Evolutionary conservation across 2,329 filamentous ascomycete genomes (phyloP), one percentile per base, ranked within the genome.

Genomic region (Alternaria brassicae): DNA sequence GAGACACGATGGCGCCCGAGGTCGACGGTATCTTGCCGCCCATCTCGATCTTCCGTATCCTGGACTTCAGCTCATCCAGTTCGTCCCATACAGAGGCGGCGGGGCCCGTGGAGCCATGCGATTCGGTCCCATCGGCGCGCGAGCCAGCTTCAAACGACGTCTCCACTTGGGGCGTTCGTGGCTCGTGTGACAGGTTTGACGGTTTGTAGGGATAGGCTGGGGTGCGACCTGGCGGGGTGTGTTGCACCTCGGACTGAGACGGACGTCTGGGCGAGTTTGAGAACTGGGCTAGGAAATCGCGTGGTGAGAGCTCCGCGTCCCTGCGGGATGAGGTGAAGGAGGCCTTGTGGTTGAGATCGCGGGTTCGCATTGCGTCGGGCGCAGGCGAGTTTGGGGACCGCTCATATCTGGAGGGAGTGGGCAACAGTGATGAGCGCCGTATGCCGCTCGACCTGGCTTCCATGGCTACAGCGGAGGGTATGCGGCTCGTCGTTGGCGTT

Each of bases 61-160:
- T 88, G 39, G 92, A 95, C 77, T 98, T 98, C 45, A 99, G 81
- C 65, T 98, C 95, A 69, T 98, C 95, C 27, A 99, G 81, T 78
- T 99, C 95, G 74, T 98, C 95, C 95, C 95, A 99, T 3, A 99
- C 92, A 0, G 93, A 97, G 2, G 93, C 96, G 12, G 93, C 92
- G 1, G 92, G 92, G 1, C 90, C 93, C 0, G 92, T 95, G 0
- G 95, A 98, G 28, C 90, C 85, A 32, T 91, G 94, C 0, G 95
- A 98, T 70, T 95, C 92, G 0, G 92, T 93, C 23, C 71, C 75
- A 23, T 77, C 75, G 9, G 70, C 68, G 13, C 71, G 71, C 17
- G 75, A 76, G 3, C 64, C 64, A 9, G 63, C 61, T 47, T 76
- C 72, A n/a, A 65, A 68, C 13, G 65, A 65, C 2, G 66, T 57